Conservation (phyloP, 2,329 filamentous ascomycete species). For the Apiospora arundinis region DNA sequence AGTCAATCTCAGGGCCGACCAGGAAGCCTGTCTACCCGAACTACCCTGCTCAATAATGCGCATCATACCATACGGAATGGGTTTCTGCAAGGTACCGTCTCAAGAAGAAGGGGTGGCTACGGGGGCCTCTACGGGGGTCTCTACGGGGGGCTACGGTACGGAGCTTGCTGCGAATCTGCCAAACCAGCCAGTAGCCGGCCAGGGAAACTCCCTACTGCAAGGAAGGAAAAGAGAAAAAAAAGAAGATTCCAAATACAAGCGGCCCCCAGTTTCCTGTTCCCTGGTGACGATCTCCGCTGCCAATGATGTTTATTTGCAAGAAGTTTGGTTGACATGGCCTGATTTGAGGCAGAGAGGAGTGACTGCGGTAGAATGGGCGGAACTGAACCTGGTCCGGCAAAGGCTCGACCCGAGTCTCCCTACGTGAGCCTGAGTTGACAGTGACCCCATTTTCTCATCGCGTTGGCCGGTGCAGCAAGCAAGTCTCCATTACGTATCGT, state of each 20-base stretch:
- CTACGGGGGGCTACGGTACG: not conserved
- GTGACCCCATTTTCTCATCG: conserved; percentile 6
- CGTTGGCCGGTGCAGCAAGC: not conserved
- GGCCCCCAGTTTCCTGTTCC: not conserved
- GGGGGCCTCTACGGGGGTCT: no score
- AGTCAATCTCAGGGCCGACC: conserved; percentile 16
- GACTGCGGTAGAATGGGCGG: conserved; percentile 18
- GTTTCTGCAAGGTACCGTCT: conserved; percentile 14
- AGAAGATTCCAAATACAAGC: conserved; percentile 16
- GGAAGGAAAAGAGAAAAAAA: not conserved
- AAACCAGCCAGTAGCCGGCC: not conserved
- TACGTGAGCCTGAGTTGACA: not conserved
- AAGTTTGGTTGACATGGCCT: conserved; percentile 2
- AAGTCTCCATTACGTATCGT: not conserved
- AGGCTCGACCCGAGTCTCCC: not conserved
- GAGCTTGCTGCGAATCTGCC: not conserved
- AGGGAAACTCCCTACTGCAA: not conserved
- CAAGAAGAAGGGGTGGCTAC: not conserved
- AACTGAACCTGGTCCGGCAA: conserved; percentile 10
- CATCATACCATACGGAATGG: conserved; percentile 15
- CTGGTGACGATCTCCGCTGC: conserved; percentile 14
- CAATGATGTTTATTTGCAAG: conserved; percentile 11
- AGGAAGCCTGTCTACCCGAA: conserved; percentile 18
- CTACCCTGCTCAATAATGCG: conserved; percentile 12
- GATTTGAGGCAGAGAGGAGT: conserved; percentile 12